A percentile compares a stretch with the other conserved stretches of the same genome.
Conservation (phyloP, 148 eudicot species). For the Rhododendron vialii region DNA sequence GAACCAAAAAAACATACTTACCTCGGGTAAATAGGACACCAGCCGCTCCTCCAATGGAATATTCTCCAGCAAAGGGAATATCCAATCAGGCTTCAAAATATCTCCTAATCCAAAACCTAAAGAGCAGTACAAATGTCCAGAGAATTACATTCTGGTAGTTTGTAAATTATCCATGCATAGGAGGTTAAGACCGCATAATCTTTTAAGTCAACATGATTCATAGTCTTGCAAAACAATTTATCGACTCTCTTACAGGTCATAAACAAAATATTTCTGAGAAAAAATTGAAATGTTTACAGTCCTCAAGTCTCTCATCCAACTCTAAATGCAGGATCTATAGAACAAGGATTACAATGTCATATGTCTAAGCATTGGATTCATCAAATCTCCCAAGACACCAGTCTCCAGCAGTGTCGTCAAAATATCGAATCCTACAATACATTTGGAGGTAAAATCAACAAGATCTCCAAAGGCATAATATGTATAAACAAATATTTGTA, state of each 20-base stretch:
- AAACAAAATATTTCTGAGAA: background rate
- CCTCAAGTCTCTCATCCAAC: background rate
- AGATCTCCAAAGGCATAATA: background rate
- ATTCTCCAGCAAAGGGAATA: conserved; percentile 65
- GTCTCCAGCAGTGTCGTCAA: background rate
- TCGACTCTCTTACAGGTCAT: background rate
- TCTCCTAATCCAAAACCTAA: conserved; percentile 93
- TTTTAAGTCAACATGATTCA: background rate
- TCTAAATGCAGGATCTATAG: background rate
- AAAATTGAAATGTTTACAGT: background rate
- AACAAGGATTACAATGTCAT: background rate
- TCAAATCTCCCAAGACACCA: background rate
- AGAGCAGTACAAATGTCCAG: conserved; percentile 1
- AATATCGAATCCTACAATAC: background rate
- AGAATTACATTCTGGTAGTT: background rate
- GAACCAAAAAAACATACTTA: conserved; percentile 18
- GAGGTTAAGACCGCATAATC: background rate
- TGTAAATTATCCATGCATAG: background rate
- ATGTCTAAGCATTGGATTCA: background rate
- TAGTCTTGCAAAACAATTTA: background rate
- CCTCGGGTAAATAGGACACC: conserved; percentile 88
- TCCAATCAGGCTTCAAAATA: conserved; percentile 81
- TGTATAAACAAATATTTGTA: no score
- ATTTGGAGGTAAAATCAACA: background rate
- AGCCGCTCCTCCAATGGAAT: conserved; percentile 64